Percentiles rank a stretch among this genome's conserved stretches.
phyloP scores from a whole-genome alignment of 2,329 filamentous ascomycete species.

The Epichloe typhina region DNA sequence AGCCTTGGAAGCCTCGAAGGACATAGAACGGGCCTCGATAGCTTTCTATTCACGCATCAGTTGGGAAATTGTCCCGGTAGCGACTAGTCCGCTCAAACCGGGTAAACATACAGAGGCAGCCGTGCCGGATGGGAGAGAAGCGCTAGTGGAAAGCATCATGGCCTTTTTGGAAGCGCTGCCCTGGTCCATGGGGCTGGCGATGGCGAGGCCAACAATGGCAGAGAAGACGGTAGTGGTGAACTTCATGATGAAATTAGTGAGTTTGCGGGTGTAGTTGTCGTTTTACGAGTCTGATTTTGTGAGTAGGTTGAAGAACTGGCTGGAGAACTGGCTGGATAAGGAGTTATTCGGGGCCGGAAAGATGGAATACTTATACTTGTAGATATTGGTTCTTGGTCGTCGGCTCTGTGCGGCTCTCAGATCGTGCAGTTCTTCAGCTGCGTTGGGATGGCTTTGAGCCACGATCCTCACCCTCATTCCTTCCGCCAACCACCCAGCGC shows the following conservation, averaged over 20 bases:
- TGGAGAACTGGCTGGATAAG: background rate
- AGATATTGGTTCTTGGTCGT: background rate
- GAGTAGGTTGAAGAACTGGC: background rate
- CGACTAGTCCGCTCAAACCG: no score
- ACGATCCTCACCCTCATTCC: background rate
- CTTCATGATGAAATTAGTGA: background rate
- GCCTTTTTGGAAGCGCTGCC: background rate
- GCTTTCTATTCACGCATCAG: no score
- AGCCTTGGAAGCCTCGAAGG: no score
- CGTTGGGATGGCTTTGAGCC: background rate
- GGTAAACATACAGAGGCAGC: background rate
- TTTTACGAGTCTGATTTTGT: background rate
- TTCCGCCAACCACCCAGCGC: background rate
- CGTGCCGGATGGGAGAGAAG: background rate
- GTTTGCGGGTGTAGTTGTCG: background rate
- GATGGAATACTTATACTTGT: background rate
- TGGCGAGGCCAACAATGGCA: background rate
- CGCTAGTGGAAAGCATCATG: background rate
- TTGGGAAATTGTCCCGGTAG: no score
- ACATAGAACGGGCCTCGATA: no score
- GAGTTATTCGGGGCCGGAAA: background rate
- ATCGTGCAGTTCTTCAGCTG: background rate
- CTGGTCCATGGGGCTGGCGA: background rate
- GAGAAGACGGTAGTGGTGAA: background rate
- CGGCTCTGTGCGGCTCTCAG: background rate